Evolutionary conservation across 2,329 filamentous ascomycete species (phyloP).

Genomic region (Escovopsis sp.): DNA sequence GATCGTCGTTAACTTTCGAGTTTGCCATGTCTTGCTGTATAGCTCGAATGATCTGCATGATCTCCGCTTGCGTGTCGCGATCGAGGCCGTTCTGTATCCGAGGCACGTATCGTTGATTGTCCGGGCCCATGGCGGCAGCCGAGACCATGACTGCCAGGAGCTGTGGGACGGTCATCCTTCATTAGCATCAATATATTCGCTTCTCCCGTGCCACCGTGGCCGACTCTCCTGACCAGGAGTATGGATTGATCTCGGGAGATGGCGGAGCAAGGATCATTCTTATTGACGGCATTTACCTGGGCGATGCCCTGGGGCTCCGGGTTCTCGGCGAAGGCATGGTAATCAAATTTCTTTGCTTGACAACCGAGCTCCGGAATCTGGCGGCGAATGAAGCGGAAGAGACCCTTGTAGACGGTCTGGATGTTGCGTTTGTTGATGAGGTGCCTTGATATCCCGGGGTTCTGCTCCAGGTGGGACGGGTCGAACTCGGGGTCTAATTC

Average conservation of each 20-base stretch:
- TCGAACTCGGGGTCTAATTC: conserved; percentile 43
- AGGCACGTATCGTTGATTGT: conserved; percentile 37
- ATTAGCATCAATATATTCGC: conserved; percentile 14
- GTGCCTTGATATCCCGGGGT: conserved; percentile 26
- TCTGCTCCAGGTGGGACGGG: conserved; percentile 35
- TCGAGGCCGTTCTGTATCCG: conserved; percentile 27
- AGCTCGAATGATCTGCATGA: conserved; percentile 28
- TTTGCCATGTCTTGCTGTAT: conserved; percentile 24
- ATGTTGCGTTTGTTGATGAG: conserved; percentile 35
- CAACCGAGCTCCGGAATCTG: conserved; percentile 35
- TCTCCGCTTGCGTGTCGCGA: conserved; percentile 26
- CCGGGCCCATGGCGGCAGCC: conserved; percentile 44
- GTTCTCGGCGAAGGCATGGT: conserved; percentile 42
- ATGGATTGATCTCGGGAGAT: not conserved
- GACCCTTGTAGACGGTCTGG: conserved; percentile 37
- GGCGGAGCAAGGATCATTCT: conserved; percentile 4
- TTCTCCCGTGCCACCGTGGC: too few relatives aligned
- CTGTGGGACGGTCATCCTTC: conserved; percentile 23
- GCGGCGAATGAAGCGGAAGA: conserved; percentile 39
- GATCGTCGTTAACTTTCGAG: conserved; percentile 21
- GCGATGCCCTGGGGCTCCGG: conserved; percentile 37
- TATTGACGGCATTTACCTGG: conserved; percentile 32
- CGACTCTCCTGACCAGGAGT: too few relatives aligned
- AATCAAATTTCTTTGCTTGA: conserved; percentile 37
- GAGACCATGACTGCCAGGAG: conserved; percentile 46